Conservation (phyloP, 345 rosid species). For the Draba incana region DNA sequence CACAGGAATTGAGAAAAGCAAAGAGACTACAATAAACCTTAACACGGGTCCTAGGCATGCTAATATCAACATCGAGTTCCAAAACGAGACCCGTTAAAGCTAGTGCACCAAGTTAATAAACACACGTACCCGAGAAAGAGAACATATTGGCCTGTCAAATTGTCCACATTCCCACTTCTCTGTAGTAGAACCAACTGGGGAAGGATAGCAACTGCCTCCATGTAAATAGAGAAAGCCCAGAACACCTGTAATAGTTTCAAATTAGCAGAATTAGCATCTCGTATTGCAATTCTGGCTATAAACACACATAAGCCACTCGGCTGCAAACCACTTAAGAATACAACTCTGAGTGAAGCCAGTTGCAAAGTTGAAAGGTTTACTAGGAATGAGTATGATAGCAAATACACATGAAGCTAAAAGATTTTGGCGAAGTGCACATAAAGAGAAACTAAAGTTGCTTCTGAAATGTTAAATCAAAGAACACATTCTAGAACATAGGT, state of each 20-base stretch:
- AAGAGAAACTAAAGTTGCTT: background rate
- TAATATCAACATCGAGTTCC: slow-evolving; percentile 1
- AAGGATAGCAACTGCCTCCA: slow-evolving; percentile 96
- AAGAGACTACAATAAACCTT: background rate
- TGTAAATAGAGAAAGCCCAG: slow-evolving; percentile 92
- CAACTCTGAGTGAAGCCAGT: slow-evolving; percentile 19
- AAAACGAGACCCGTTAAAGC: background rate
- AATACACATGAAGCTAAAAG: background rate
- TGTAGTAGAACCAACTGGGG: slow-evolving; percentile 91
- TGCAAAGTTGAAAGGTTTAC: slow-evolving; percentile 9
- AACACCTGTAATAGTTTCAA: slow-evolving; percentile 53
- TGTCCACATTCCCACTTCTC: slow-evolving; percentile 94
- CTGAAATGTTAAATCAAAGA: background rate
- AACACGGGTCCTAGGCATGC: background rate
- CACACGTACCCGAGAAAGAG: slow-evolving; percentile 82
- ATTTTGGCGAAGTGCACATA: slow-evolving; percentile 6
- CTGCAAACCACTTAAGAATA: slow-evolving; percentile 3
- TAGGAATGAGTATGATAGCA: background rate
- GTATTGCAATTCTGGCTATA: background rate
- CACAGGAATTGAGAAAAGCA: background rate
- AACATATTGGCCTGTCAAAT: slow-evolving; percentile 93
- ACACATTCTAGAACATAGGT: background rate
- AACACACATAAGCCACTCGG: slow-evolving; percentile 14
- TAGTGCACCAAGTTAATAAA: slow-evolving; percentile 21
- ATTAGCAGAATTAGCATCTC: slow-evolving; percentile 6